Evolutionary conservation across 208 protist genomes (phyloP), one percentile per base, ranked within the genome.

Genomic region (Paratrypanosoma confusum): DNA sequence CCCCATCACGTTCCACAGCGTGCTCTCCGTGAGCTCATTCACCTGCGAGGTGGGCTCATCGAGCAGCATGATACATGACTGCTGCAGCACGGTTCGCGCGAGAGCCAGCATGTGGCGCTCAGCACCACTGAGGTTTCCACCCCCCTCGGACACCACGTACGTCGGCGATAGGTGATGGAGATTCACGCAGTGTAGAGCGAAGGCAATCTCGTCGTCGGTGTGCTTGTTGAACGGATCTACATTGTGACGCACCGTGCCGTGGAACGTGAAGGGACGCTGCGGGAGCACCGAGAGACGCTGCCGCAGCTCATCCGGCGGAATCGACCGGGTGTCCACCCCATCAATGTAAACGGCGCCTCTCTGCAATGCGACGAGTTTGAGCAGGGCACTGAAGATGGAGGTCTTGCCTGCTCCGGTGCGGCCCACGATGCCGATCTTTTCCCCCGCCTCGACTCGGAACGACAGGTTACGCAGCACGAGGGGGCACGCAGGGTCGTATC

Each of bases 351-450:
- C 64, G 5, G 41, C 10, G 7, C 81, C 81, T 0, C 48, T 34
- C 3, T 40, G 35, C 32, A 77, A 57, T 0, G 68, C 60, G 16
- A 89, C 69, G 16, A 89, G 64, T 16, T 81, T 60, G 11, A 89
- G 27, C 5, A 92, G 48, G 5, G 79, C 64, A 8, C 74, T 57
- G 44, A 90, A 44, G 46, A 94, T 42, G 25, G 82, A 74, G 18
- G 73, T 82, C 68, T 94, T 94, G 7, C 85, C 82, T 38, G 66
- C 72, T 0, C 88, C 88, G 1, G 84, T 90, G 38, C 73, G 59
- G 16, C 88, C 85, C 39, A 90, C 72, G 7, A 94, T 55, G 21
- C 61, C 72, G 17, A 92, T 65, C 50, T 93, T 95, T 58, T 93
- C 60, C 14, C 64, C 62, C 17, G 65, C 36, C 8, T 18, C 11